These are phyloP conservation scores for Candida michaelii DNA, from an alignment of 805 yeast genomes.

Conservation along the genomic window DNA sequence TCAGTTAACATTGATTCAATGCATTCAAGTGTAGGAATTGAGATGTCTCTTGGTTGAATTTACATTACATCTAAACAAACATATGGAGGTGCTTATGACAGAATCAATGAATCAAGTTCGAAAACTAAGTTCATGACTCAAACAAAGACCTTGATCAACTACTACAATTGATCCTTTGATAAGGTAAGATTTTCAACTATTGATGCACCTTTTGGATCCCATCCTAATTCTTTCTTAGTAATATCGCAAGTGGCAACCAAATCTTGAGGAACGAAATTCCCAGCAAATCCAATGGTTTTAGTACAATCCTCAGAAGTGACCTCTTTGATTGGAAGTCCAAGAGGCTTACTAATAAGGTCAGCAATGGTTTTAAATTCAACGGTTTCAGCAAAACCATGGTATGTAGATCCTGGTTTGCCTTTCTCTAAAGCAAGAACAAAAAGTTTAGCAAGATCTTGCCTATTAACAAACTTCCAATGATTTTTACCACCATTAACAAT, in stretches of 20 bases:
- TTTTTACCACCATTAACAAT: constrained; percentile 32
- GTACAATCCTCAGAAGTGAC: constrained; percentile 15
- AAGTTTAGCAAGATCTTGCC: constrained; percentile 30
- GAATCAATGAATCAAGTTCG: too few species aligned
- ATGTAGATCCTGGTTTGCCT: constrained; percentile 11
- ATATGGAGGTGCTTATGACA: too few species aligned
- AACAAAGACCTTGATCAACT: too few species aligned
- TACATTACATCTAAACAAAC: too few species aligned
- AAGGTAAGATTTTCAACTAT: neutral
- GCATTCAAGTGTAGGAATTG: too few species aligned
- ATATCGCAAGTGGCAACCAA: constrained; percentile 16
- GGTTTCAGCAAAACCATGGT: constrained; percentile 17
- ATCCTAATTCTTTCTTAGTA: constrained; percentile 22
- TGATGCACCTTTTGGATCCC: constrained; percentile 21
- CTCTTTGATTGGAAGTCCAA: constrained; percentile 15
- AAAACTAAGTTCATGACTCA: too few species aligned
- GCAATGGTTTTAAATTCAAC: constrained; percentile 25
- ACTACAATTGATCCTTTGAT: too few species aligned
- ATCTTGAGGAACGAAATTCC: neutral
- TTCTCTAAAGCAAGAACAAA: constrained; percentile 16
- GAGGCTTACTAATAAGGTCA: constrained; percentile 20
- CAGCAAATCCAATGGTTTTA: constrained; percentile 14
- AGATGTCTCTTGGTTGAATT: too few species aligned
- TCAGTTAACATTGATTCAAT: too few species aligned
- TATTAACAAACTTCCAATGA: constrained; percentile 31